Evolutionary conservation across 2,329 filamentous ascomycete genomes (phyloP), one percentile per base, ranked within the genome.

Genomic region (Alternaria gaisen): DNA sequence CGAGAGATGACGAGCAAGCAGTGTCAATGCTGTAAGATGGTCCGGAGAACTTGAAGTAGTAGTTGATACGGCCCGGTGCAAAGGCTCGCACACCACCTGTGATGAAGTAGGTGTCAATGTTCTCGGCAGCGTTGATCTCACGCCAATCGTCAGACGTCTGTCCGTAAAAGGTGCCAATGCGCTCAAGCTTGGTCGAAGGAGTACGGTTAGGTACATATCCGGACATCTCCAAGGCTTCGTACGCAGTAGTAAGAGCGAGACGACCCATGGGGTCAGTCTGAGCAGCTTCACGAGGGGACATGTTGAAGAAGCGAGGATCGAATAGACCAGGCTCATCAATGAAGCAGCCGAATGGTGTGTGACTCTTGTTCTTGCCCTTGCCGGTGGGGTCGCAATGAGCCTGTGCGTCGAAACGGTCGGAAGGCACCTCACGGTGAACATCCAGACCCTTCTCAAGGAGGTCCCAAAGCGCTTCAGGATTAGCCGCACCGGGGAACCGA

Each of bases 231-330:
- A 95, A 83, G 0, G 92, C 91, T 73, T 94, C 91, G 69, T 93
- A 94, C 0, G 91, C 91, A 3, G 91, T 93, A 9, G 89, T 87
- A 22, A 95, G 80, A 3, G 90, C 90, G 67, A 94, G 83, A 69
- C 92, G 86, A 75, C 93, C 91, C 86, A 92, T 92, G 0, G 92
- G 92, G 74, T 94, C 91, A 1, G 90, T 93, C 73, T 93, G 90
- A 53, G 88, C 86, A 28, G 92, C 92, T 79, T 94, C 91, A 68
- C 90, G 87, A 6, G 91, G 91, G 36, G 91, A 93, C 89, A 94
- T 93, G 79, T 93, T 93, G 85, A 94, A 94, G 80, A 94, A 94
- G 1, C 89, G 84, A n/a, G 90, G 89, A 70, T 94, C 91, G 72
- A 94, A 94, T 48, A 90, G 83, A 56, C 90, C 90, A 0, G 91